Evolutionary conservation across 768 basidiomycete genomes (phyloP).

Genomic region (Sporobolomyces pararoseus): DNA sequence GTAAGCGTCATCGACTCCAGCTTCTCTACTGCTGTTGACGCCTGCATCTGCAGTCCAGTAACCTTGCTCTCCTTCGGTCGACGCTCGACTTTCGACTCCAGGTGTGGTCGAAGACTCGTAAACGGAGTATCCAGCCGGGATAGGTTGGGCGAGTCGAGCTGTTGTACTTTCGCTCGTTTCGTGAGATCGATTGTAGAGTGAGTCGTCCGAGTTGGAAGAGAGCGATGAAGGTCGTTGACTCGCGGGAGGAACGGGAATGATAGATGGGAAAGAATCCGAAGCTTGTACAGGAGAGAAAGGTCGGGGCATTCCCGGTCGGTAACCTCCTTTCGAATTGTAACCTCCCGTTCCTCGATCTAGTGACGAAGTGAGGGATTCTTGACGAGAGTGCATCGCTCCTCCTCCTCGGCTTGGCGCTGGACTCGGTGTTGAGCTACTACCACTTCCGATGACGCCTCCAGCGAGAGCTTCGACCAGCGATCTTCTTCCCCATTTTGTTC

Average conservation of each 20-base stretch:
- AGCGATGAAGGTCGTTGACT: conserved; percentile 16
- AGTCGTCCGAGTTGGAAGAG: conserved; percentile 3
- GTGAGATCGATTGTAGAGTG: conserved; percentile 13
- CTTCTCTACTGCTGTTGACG: conserved; percentile 20
- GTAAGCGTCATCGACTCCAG: background rate
- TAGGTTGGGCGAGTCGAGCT: conserved; percentile 15
- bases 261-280: conserved; percentile 23
- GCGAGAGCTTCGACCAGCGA: conserved; percentile 32
- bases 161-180: conserved; percentile 9
- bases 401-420: background rate
- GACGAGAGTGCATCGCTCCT: conserved; percentile 11
- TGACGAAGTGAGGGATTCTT: conserved; percentile 22
- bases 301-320: conserved; percentile 30
- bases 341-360: conserved; percentile 32
- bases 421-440: conserved; percentile 1
- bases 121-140: conserved; percentile 21
- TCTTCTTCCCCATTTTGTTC: conserved; percentile 31
- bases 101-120: conserved; percentile 1
- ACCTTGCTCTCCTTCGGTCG: conserved; percentile 22
- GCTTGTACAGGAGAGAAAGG: conserved; percentile 25
- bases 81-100: conserved; percentile 18
- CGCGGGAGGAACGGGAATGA: conserved; percentile 24
- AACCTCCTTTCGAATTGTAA: conserved; percentile 23
- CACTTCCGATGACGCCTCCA: conserved; percentile 14
- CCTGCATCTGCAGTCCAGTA: conserved; percentile 35